Percentiles rank a stretch among this genome's conserved stretches.
Conservation (phyloP, 2,329 filamentous ascomycete genomes). For the Diaporthe helianthi region DNA sequence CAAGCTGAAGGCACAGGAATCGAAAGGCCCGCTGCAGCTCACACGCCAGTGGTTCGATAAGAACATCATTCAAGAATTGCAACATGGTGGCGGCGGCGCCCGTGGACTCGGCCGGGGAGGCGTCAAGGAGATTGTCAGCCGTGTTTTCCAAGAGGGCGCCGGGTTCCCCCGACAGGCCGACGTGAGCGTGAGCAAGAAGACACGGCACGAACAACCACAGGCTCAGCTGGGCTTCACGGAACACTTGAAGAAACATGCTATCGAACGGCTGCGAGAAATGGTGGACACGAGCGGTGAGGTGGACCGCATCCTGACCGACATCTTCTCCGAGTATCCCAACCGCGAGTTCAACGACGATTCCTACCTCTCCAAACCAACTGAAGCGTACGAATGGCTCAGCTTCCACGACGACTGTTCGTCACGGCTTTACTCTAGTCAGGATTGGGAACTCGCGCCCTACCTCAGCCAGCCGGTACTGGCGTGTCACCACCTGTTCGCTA, state of each 20-base stretch:
- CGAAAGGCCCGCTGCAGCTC: constrained; percentile 51
- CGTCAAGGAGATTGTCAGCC: constrained; percentile 75
- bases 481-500: constrained; percentile 90
- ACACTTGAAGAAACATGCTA: constrained; percentile 73
- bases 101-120: constrained; percentile 76
- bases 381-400: constrained; percentile 92
- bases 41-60: constrained; percentile 80
- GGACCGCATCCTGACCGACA: constrained; percentile 80
- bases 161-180: constrained; percentile 72
- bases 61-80: constrained; percentile 71
- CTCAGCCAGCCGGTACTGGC: constrained; percentile 85
- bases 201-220: constrained; percentile 61
- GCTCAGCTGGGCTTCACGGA: constrained; percentile 75
- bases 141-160: constrained; percentile 81
- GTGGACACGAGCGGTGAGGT: constrained; percentile 80
- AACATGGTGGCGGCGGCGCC: constrained; percentile 74
- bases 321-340: constrained; percentile 85
- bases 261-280: constrained; percentile 77
- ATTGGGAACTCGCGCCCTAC: constrained; percentile 92
- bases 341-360: constrained; percentile 94
- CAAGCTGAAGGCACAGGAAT: constrained; percentile 63
- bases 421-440: constrained; percentile 81
- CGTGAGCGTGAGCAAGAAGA: constrained; percentile 51
- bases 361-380: constrained; percentile 84
- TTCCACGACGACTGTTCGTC: constrained; percentile 88